A percentile compares a stretch with the other conserved stretches of the same genome.
Evolutionary conservation across 2,329 filamentous ascomycete species (phyloP).

Genomic region (Cladophialophora immunda): DNA sequence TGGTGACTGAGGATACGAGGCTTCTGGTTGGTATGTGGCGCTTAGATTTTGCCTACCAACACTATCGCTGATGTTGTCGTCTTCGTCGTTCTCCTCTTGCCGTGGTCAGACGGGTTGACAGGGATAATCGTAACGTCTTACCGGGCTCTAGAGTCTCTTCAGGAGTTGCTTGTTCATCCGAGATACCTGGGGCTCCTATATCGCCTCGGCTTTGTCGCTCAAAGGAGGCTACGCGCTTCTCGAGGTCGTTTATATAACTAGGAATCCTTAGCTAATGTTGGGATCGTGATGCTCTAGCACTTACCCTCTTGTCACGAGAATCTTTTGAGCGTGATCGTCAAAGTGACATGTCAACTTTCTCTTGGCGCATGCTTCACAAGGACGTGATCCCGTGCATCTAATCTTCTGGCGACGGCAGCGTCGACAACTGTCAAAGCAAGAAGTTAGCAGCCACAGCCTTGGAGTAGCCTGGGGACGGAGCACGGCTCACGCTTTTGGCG

Average conservation of each 20-base stretch:
- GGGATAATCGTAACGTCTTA: neutral
- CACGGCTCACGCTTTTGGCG: constrained; percentile 4
- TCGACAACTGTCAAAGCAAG: constrained; percentile 45
- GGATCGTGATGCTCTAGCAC: constrained; percentile 23
- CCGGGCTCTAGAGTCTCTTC: neutral
- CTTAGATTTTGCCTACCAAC: neutral
- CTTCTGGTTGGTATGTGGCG: neutral
- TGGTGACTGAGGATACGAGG: neutral
- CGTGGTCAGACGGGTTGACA: neutral
- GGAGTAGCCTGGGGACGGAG: neutral
- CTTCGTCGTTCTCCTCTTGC: neutral
- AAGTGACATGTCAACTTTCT: constrained; percentile 54
- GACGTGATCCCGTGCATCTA: constrained; percentile 54
- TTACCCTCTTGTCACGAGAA: constrained; percentile 59
- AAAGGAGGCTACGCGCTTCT: constrained; percentile 20
- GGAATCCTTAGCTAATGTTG: neutral
- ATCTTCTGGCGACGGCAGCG: constrained; percentile 59
- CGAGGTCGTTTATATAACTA: constrained; percentile 50
- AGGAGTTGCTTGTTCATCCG: neutral
- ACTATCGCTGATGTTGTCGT: neutral
- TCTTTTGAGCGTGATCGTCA: constrained; percentile 59
- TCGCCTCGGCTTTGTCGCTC: neutral
- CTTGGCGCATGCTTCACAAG: constrained; percentile 56
- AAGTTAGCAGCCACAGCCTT: neutral
- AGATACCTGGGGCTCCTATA: neutral